Base-by-base conservation (phyloP, 768 basidiomycete species). In the Kwoniella heveanensis region DNA sequence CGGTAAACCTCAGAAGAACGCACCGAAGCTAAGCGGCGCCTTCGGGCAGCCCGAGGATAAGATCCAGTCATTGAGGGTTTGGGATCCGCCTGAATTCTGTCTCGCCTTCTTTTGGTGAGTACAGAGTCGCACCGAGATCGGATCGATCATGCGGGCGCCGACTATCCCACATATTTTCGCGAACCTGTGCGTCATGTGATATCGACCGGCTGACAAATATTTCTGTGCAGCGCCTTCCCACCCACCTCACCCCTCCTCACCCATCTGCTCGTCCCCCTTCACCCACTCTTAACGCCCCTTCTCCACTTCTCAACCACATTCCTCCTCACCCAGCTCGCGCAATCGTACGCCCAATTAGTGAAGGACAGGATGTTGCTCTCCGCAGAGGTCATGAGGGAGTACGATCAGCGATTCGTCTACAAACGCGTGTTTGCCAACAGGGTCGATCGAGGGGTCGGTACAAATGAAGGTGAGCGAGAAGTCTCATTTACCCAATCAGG, bases 321-420 rank as follows among this genome's bases (percentile, higher is more conserved):
- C n/a, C 72, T 73, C 49, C 64, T 73, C 47, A 64, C 65, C 13
- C 70, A 76, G 54, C 61, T 78, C 26, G 67, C 77, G 6, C 66
- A 58, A 26, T 64, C 65, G 21, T 78, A 67, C 52, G 61, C 69
- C 15, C 74, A 77, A 49, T 64, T 79, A 30, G 73, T 77, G 49
- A 76, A 75, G 51, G 78, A 79, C 57, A 62, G 70, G 47, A 72
- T 75, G 73, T 54, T 76, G 10, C 65, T 79, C 44, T 65, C 65
- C 30, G 69, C 74, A 12, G 78, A 79, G 61, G 78, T 79, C 22
- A 79, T 79, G 78, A 65, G 74, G 52, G 78, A 79, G 66, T 79
- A 79, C 54, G 77, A 79, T 56, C 66, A 70, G 54, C 59, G 74
- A 46, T 79, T 79, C 51, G 78, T 79, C 1, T 79, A 79, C 53